A percentile compares a stretch with the other conserved stretches of the same genome.
phyloP scores from a whole-genome alignment of 2,329 filamentous ascomycete genomes.

The Cladosporium sp. region DNA sequence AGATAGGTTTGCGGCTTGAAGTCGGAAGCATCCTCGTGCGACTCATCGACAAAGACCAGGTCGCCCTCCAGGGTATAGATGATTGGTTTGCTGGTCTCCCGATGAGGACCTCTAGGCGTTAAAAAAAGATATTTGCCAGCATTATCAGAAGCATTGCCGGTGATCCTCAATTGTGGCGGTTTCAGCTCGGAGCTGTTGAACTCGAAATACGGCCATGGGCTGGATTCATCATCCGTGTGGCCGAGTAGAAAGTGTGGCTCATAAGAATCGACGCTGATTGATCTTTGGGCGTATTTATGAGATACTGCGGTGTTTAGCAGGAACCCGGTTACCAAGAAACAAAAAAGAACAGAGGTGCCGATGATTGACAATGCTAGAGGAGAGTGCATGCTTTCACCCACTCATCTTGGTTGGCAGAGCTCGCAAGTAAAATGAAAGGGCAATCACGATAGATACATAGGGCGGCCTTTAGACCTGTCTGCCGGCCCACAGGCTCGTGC shows the following conservation, averaged over 20 bases:
- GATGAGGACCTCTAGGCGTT: conserved; percentile 17
- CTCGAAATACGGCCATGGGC: neutral
- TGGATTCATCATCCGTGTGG: neutral
- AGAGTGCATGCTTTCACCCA: neutral
- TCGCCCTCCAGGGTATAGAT: conserved; percentile 19
- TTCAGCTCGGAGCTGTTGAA: conserved; percentile 6
- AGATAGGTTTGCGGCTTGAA: conserved; percentile 19
- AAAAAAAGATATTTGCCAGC: conserved; percentile 18
- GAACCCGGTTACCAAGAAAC: neutral
- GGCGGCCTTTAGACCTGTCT: too few species aligned
- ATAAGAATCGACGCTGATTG: neutral
- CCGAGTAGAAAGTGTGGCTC: neutral
- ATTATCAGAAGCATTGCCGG: conserved; percentile 1
- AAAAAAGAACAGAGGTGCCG: neutral
- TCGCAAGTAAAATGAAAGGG: too few species aligned
- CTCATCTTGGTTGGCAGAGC: neutral
- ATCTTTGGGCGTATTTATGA: neutral
- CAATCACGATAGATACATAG: too few species aligned
- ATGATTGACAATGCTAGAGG: neutral
- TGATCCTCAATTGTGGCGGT: neutral
- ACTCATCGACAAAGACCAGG: conserved; percentile 17
- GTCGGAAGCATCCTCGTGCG: conserved; percentile 15
- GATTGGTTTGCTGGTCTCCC: conserved; percentile 7
- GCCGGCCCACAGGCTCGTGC: too few species aligned
- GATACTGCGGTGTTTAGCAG: neutral